A percentile compares a stretch with the other conserved stretches of the same genome.
Conservation (phyloP, 805 yeast species). For the Ogataea ganodermae region DNA sequence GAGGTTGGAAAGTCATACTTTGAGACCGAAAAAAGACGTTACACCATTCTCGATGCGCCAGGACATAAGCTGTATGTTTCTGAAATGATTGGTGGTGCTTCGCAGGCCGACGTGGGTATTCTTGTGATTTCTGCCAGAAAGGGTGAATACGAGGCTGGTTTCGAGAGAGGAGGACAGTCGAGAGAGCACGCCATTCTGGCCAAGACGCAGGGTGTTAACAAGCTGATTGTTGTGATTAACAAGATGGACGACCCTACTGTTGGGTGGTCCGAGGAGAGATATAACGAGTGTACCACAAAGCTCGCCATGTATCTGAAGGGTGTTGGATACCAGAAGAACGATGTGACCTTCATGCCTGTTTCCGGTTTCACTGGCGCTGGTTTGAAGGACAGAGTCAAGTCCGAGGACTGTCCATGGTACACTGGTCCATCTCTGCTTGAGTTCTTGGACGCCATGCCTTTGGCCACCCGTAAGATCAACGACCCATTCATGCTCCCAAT, state of each 20-base stretch:
- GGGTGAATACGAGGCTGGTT: constrained; percentile 99
- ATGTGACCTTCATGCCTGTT: constrained; percentile 92
- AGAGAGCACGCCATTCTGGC: constrained; percentile 97
- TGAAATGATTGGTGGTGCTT: constrained; percentile 99
- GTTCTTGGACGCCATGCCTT: constrained; percentile 79
- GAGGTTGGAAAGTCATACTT: constrained; percentile 98
- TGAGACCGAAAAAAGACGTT: constrained; percentile 97
- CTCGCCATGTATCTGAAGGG: constrained; percentile 77
- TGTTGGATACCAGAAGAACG: constrained; percentile 87
- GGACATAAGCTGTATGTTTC: constrained; percentile 99
- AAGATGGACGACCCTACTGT: constrained; percentile 99
- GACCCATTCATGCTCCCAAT: constrained; percentile 98
- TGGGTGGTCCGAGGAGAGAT: constrained; percentile 92
- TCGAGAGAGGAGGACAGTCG: constrained; percentile 98
- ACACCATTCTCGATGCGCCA: constrained; percentile 98
- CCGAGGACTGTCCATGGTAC: constrained; percentile 87
- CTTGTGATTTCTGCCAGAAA: constrained; percentile 97
- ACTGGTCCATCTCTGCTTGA: constrained; percentile 89
- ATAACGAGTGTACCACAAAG: constrained; percentile 90
- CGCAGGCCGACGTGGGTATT: constrained; percentile 98
- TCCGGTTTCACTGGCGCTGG: constrained; percentile 98
- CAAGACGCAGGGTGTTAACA: constrained; percentile 97
- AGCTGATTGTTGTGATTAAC: constrained; percentile 89
- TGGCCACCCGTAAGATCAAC: constrained; percentile 80
- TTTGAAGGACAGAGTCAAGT: constrained; percentile 78